A percentile compares a stretch with the other conserved stretches of the same genome.
Evolutionary conservation across 73 alveolate genomes (phyloP).

Genomic region (Symbiodinium pilosum): DNA sequence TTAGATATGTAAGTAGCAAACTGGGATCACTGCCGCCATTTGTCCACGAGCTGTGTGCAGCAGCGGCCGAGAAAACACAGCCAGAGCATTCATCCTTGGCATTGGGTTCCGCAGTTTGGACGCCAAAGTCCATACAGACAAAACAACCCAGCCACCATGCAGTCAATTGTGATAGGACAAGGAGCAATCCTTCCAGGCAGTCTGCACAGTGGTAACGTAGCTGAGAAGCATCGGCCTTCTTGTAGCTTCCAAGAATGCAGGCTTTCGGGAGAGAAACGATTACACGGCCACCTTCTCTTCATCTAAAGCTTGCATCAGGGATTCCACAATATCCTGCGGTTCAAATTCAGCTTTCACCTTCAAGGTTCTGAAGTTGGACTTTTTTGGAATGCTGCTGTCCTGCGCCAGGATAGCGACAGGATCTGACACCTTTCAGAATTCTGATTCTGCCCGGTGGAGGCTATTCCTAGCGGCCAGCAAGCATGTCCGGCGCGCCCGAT

Average conservation of each 20-base stretch:
- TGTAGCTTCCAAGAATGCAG: neutral
- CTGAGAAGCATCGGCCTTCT: neutral
- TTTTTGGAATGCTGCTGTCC: neutral
- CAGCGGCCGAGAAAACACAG: slow-evolving; percentile 47
- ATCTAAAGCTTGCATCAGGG: neutral
- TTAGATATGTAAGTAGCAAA: neutral
- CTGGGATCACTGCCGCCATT: slow-evolving; percentile 37
- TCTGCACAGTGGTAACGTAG: neutral
- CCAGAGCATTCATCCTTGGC: slow-evolving; percentile 44
- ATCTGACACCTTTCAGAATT: slow-evolving; percentile 29
- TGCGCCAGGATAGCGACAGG: slow-evolving; percentile 34
- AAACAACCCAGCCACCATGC: no score
- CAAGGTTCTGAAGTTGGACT: no score
- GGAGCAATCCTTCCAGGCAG: slow-evolving; percentile 46
- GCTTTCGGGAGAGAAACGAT: no score
- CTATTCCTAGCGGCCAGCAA: neutral
- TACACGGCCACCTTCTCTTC: slow-evolving; percentile 8
- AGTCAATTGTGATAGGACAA: neutral
- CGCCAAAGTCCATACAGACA: no score
- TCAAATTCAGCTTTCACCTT: no score
- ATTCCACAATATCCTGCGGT: slow-evolving; percentile 47
- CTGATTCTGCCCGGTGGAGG: neutral
- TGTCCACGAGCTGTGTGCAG: slow-evolving; percentile 69
- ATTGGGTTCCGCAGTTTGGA: no score
- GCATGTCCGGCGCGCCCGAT: neutral